Evolutionary conservation across 768 basidiomycete genomes (phyloP).

Genomic region (Dioszegia hungarica): DNA sequence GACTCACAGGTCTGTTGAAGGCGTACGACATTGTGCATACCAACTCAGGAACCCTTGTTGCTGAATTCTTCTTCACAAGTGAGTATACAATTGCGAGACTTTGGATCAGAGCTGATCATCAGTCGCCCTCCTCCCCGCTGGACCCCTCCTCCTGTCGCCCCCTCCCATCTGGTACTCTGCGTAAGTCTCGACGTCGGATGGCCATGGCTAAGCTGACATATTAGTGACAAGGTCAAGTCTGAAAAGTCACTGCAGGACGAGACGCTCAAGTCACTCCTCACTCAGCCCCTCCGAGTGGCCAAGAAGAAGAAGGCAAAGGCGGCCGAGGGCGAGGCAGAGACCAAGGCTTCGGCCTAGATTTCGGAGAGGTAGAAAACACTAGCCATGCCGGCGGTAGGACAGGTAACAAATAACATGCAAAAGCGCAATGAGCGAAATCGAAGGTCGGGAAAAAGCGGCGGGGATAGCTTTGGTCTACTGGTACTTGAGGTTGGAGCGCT

Average conservation of each 20-base stretch:
- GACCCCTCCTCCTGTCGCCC: conserved; percentile 79
- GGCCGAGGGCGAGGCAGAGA: conserved; percentile 9
- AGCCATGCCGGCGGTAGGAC: background rate
- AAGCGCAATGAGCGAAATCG: conserved; percentile 1
- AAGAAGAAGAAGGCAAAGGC: conserved; percentile 65
- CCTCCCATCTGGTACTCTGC: conserved; percentile 89
- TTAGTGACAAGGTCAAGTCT: conserved; percentile 71
- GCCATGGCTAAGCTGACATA: background rate
- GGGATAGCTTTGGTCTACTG: no score
- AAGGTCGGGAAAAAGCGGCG: background rate
- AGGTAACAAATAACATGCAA: background rate
- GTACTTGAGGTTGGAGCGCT: background rate
- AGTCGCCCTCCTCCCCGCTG: conserved; percentile 82
- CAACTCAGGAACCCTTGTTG: conserved; percentile 74
- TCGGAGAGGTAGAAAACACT: background rate
- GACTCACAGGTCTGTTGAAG: conserved; percentile 61
- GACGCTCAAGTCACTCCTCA: conserved; percentile 71
- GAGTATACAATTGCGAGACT: conserved; percentile 11
- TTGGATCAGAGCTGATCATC: background rate
- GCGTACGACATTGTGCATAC: conserved; percentile 95
- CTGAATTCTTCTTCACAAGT: conserved; percentile 90
- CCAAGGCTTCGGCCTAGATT: conserved; percentile 9
- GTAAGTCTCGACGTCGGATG: conserved; percentile 18
- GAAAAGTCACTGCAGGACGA: conserved; percentile 85
- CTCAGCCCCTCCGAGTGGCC: conserved; percentile 74